Evolutionary conservation across 139 green algal species (phyloP).

Genomic region (Diplosphaera chodatii): DNA sequence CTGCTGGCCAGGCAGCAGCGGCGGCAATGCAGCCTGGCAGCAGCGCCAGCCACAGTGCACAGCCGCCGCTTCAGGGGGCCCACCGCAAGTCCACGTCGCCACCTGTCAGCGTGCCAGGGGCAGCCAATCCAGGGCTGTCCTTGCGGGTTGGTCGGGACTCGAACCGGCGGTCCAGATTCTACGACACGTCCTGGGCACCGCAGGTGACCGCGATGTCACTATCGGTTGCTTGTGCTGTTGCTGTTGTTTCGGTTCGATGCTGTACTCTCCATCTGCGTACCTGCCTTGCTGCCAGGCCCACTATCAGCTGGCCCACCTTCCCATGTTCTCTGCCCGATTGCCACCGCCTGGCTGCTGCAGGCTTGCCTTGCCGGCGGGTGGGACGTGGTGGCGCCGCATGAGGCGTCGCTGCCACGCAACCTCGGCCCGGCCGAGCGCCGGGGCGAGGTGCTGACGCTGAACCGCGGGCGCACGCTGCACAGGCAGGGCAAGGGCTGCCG

Average conservation of each 20-base stretch:
- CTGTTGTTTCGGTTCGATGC: too few species aligned
- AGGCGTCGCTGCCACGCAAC: conserved; percentile 20
- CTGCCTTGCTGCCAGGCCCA: too few species aligned
- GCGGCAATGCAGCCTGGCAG: background rate
- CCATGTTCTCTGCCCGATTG: too few species aligned
- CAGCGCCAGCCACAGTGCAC: background rate
- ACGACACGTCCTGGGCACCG: background rate
- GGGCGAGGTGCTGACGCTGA: conserved; percentile 23
- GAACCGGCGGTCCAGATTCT: background rate
- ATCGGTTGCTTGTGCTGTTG: too few species aligned
- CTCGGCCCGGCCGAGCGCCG: conserved; percentile 7
- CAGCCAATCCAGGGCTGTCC: too few species aligned
- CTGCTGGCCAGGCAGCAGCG: too few species aligned
- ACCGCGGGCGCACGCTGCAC: conserved; percentile 32
- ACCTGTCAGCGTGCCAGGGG: background rate
- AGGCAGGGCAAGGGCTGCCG: conserved; percentile 32
- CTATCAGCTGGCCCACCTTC: too few species aligned
- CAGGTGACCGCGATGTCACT: background rate
- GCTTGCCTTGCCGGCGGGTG: conserved; percentile 40
- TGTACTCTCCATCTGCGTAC: too few species aligned
- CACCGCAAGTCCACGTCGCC: background rate
- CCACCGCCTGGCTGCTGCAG: background rate
- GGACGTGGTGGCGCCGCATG: conserved; percentile 46
- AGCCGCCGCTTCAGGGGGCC: background rate
- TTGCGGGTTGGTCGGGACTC: too few species aligned